Evolutionary conservation across 345 rosid genomes (phyloP).

Genomic region (Balakata baccata): DNA sequence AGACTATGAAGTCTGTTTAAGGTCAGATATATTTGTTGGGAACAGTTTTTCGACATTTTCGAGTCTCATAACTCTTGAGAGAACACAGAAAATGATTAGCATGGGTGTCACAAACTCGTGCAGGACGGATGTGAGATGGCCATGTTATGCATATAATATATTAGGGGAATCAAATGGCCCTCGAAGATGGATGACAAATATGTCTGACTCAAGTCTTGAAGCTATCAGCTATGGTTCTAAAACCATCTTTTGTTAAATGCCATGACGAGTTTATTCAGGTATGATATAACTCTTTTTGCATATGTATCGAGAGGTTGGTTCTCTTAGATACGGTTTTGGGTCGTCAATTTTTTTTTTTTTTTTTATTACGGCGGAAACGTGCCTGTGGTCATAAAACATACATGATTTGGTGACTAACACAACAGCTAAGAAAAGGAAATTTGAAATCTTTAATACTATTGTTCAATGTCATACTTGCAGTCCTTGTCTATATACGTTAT

Average conservation of each 20-base stretch:
- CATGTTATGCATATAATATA: constrained; percentile 83
- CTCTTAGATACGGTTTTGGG: no score
- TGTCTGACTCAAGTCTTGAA: constrained; percentile 72
- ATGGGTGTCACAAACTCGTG: constrained; percentile 64
- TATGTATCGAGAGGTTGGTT: no score
- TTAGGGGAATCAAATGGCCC: constrained; percentile 60
- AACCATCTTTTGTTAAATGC: constrained; percentile 59
- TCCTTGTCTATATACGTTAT: no score
- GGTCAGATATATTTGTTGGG: constrained; percentile 85
- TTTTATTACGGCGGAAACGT: no score
- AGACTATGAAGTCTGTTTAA: constrained; percentile 87
- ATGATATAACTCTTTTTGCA: no score
- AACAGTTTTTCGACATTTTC: constrained; percentile 96
- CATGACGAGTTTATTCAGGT: background rate
- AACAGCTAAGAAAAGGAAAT: no score
- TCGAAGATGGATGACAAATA: constrained; percentile 78
- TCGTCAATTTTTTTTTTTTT: no score
- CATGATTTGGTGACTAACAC: no score
- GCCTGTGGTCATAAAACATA: no score
- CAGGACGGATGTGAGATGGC: constrained; percentile 52
- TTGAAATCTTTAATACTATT: no score
- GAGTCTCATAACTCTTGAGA: constrained; percentile 77
- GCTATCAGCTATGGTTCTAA: constrained; percentile 86
- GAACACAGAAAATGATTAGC: constrained; percentile 70
- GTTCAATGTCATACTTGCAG: no score